Base-by-base conservation (phyloP, 345 rosid species). In the Salix udensis region DNA sequence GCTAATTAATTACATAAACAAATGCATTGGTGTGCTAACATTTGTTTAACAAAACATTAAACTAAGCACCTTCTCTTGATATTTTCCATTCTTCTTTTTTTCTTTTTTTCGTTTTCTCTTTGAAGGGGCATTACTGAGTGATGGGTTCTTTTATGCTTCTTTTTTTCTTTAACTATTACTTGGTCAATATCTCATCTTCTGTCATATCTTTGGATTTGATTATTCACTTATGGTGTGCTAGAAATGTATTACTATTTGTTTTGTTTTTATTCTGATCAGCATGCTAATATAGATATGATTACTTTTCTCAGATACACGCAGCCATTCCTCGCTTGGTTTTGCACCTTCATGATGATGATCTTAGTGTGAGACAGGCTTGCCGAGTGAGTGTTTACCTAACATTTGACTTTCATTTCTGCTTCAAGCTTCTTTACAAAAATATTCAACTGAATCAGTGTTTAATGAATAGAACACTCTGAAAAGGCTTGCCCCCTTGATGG, bases 361-460 rank as follows among this genome's bases (percentile, higher is more conserved):
- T 76, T 82, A 81, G 86, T 76, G 93, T 95, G 77, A 82, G 97
- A 81, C 92, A 89, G 71, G 97, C 97, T 81, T 95, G 98, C 84
- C 88, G 94, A 79, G 98, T 93, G 85, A 80, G 90, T 61, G 72
- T 73, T 74, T 65, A 19, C 70, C 34, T 58, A 75, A 67, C 71
- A 23, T 55, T 61, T 66, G 48, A 7, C 50, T 75, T 72, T 58
- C 66, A 77, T 70, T 53, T 76, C 42, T 76, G 58, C 37, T 31
- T 24, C 53, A 81, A 73, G 73, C 64, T 73, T 73, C 18, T 58
- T 78, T n/a, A 34, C 40, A 78, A 31, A 7, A 60, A 2, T 15
- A 14, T 72, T 79, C 81, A 30, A 66, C 72, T 39, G 42, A 67
- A 52, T 58, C 70, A 55, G 31, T 80, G 39, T 78, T 74, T 71